Conservation (phyloP, 2,329 filamentous ascomycete species). For the Colletotrichum sp. region DNA sequence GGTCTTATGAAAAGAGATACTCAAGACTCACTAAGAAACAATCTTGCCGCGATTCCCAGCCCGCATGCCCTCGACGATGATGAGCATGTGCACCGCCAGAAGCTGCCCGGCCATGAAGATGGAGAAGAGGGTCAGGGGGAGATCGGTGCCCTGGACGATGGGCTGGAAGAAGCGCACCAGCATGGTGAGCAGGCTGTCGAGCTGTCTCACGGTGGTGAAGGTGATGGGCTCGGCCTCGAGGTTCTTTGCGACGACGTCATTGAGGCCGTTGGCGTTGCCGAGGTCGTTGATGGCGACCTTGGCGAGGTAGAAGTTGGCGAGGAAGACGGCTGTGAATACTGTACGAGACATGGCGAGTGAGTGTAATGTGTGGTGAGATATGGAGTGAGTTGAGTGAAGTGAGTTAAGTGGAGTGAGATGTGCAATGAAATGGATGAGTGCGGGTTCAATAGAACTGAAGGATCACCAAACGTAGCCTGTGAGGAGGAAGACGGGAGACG, state of each 20-base stretch:
- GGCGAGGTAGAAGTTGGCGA: conserved; percentile 2
- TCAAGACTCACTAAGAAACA: conserved; percentile 21
- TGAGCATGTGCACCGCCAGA: conserved; percentile 20
- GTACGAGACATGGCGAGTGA: neutral
- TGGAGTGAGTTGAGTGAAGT: too few relatives aligned
- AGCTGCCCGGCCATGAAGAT: conserved; percentile 26
- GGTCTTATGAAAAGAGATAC: neutral
- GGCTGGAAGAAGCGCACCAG: conserved; percentile 24
- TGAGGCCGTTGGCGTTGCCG: neutral
- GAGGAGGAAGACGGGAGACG: neutral
- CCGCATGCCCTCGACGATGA: conserved; percentile 25
- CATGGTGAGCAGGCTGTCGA: conserved; percentile 23
- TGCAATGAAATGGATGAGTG: too few relatives aligned
- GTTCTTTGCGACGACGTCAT: neutral
- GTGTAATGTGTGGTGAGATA: neutral
- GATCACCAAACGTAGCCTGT: neutral
- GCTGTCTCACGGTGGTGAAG: conserved; percentile 22
- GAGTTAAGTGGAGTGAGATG: too few relatives aligned
- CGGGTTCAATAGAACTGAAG: too few relatives aligned
- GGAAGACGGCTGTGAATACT: neutral
- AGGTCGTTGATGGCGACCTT: conserved; percentile 13
- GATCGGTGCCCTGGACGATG: conserved; percentile 14
- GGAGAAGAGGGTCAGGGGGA: conserved; percentile 20
- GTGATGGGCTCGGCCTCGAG: neutral
- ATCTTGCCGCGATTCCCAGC: conserved; percentile 23